These are phyloP conservation scores for Vitellaria paradoxa DNA, from an alignment of 179 eudicot genomes.

Conservation along the genomic window DNA sequence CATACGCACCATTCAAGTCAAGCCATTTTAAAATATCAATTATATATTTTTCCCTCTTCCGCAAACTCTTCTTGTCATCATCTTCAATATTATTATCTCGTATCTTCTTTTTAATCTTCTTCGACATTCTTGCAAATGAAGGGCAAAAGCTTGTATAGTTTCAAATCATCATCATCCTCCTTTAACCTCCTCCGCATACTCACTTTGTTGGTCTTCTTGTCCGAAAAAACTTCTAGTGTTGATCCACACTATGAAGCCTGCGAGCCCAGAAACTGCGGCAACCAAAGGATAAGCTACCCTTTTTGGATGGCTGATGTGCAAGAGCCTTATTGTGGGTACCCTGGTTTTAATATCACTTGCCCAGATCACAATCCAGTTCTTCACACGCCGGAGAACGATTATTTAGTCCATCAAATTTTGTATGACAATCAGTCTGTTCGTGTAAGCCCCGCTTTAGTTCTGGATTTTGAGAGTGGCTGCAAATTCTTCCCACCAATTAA, in stretches of 20 bases:
- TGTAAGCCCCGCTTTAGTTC: conserved; percentile 18
- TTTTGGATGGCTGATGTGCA: conserved; percentile 31
- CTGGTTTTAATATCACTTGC: conserved; percentile 41
- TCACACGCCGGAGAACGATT: conserved; percentile 17
- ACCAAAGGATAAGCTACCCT: conserved; percentile 37
- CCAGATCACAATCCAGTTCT: conserved; percentile 19
- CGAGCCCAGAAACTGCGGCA: conserved; percentile 27
- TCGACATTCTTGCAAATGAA: not conserved
- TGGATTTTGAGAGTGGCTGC: not conserved
- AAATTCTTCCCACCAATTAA: conserved; percentile 19
- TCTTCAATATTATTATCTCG: not conserved
- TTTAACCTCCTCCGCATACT: conserved; percentile 11
- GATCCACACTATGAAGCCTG: conserved; percentile 29
- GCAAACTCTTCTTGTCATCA: not conserved
- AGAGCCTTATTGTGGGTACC: conserved; percentile 43
- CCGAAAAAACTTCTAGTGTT: conserved; percentile 10
- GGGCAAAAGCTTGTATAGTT: not conserved
- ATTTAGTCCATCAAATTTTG: conserved; percentile 20
- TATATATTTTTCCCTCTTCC: not conserved
- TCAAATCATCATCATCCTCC: not conserved
- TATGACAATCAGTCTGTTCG: conserved; percentile 22
- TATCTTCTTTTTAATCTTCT: no score
- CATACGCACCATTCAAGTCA: not conserved
- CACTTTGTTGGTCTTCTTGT: conserved; percentile 5
- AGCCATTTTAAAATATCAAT: no score